phyloP scores from a whole-genome alignment of 2,329 filamentous ascomycete genomes.

The Berkeleyomyces basicola region DNA sequence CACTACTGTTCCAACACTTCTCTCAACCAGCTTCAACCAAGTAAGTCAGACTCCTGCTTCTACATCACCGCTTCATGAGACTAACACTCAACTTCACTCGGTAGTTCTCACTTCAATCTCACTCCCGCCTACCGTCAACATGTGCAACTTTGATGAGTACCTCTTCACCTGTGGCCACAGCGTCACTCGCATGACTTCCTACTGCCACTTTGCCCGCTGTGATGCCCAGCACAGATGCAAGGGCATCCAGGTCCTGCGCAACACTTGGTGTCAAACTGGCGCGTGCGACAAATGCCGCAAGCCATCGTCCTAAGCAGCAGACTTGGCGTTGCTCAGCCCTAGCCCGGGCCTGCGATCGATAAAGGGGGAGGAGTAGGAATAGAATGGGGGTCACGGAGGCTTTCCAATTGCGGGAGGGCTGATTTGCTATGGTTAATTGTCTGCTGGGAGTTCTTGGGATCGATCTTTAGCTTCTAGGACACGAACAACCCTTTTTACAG shows the following conservation, averaged over 20 bases:
- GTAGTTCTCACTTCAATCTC: background rate
- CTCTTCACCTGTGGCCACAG: conserved; percentile 49
- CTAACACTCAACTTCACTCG: background rate
- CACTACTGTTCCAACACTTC: too few relatives aligned
- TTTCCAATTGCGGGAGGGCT: too few relatives aligned
- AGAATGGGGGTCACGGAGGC: too few relatives aligned
- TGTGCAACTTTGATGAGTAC: conserved; percentile 59
- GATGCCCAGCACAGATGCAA: conserved; percentile 53
- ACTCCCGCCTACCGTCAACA: conserved; percentile 20
- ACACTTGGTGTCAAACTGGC: conserved; percentile 39
- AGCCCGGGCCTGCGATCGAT: background rate
- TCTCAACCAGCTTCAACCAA: too few relatives aligned
- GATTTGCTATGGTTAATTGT: too few relatives aligned
- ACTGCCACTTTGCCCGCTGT: conserved; percentile 62
- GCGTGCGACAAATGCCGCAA: conserved; percentile 33
- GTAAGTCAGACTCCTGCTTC: too few relatives aligned
- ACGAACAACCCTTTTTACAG: too few relatives aligned
- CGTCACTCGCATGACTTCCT: conserved; percentile 41
- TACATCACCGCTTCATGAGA: too few relatives aligned
- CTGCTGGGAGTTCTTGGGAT: too few relatives aligned
- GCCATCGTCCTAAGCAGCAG: conserved; percentile 10
- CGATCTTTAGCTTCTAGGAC: too few relatives aligned
- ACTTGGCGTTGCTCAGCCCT: background rate
- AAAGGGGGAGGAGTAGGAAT: too few relatives aligned
- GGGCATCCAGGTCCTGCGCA: conserved; percentile 46